Percentiles rank a stretch among this genome's conserved stretches.
Evolutionary conservation across 2,329 filamentous ascomycete species (phyloP).

Genomic region (Aspergillus piperis): DNA sequence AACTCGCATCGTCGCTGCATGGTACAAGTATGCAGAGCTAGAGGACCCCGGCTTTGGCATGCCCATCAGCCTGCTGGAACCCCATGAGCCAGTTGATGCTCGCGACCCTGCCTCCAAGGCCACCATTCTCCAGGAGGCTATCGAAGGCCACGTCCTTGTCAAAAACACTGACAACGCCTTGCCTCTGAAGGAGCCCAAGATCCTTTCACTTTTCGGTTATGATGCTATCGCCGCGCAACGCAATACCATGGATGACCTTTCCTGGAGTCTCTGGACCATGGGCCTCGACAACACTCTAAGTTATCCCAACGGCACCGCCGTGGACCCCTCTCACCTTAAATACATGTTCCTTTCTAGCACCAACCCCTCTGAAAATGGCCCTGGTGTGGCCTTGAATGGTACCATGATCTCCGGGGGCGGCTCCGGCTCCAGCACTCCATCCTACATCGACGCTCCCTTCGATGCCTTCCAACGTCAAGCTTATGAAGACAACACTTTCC

Average conservation of each 20-base stretch:
- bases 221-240: conserved; percentile 46
- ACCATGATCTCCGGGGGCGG: conserved; percentile 52
- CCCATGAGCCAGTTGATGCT: conserved; percentile 55
- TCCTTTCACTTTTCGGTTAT: conserved; percentile 61
- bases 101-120: conserved; percentile 43
- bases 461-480: conserved; percentile 57
- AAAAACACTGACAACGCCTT: conserved; percentile 55
- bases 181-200: conserved; percentile 42
- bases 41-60: conserved; percentile 36
- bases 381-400: conserved; percentile 47
- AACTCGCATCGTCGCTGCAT: conserved; percentile 14
- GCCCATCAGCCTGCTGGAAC: conserved; percentile 42
- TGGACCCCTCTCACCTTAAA: conserved; percentile 13
- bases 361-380: conserved; percentile 23
- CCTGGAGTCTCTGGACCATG: conserved; percentile 6
- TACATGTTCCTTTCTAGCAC: conserved; percentile 24
- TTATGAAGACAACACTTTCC: conserved; percentile 56
- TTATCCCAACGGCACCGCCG: conserved; percentile 16
- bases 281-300: conserved; percentile 2
- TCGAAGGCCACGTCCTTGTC: conserved; percentile 58
- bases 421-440: conserved; percentile 52
- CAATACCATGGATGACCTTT: conserved; percentile 31
- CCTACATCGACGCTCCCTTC: conserved; percentile 55
- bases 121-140: conserved; percentile 52
- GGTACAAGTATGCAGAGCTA: conserved; percentile 20